These are phyloP conservation scores for Salix suchowensis DNA, from an alignment of 345 rosid species.

Conservation along the genomic window DNA sequence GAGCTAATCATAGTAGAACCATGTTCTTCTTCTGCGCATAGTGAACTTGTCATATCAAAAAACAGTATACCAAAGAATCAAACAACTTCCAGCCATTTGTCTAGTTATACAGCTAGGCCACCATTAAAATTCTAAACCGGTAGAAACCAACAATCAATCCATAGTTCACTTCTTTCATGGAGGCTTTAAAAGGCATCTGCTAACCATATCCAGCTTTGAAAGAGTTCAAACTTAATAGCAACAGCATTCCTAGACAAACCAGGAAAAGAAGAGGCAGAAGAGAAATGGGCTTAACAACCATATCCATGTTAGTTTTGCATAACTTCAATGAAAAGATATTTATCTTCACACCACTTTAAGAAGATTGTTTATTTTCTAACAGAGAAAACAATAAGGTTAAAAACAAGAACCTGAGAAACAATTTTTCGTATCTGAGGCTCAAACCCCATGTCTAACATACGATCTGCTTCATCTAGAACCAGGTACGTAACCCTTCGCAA, in stretches of 20 bases:
- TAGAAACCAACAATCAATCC: neutral
- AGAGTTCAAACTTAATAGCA: neutral
- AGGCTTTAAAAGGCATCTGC: neutral
- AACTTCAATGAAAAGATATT: neutral
- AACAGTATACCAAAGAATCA: neutral
- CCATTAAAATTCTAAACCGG: neutral
- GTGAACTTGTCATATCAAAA: neutral
- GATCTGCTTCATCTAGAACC: constrained; percentile 97
- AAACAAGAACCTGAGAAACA: constrained; percentile 61
- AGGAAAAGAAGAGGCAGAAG: neutral
- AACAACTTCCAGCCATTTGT: neutral
- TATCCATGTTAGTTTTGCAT: neutral
- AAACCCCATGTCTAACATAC: constrained; percentile 99
- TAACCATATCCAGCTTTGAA: neutral
- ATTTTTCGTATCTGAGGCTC: constrained; percentile 95
- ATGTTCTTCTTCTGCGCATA: neutral
- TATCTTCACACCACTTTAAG: neutral
- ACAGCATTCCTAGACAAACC: neutral
- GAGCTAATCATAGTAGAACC: neutral
- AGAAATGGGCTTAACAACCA: neutral
- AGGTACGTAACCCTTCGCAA: constrained; percentile 93
- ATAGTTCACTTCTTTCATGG: neutral
- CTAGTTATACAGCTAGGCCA: neutral
- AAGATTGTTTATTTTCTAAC: neutral
- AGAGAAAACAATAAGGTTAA: neutral